Base-by-base conservation (phyloP, 352 stramenopile species). In the Phytophthora pluvialis region DNA sequence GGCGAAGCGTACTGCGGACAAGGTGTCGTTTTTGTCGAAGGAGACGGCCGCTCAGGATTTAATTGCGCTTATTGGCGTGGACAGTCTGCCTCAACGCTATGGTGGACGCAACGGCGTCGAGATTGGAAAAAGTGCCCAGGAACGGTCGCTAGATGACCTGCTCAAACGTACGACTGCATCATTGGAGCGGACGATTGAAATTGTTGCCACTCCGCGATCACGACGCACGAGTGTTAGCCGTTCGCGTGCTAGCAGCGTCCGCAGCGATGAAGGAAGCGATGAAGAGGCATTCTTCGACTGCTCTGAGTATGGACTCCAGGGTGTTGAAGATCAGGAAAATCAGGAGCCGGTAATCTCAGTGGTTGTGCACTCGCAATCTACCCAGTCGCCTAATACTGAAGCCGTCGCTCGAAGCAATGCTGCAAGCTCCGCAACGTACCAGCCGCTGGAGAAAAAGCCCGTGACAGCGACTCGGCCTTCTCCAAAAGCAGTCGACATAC, bases 261-360 rank as follows among this genome's bases (percentile, higher is more conserved):
- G 76, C 18, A 77, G 70, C 46, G 77, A 86, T 18, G 81, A 86
- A 3, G 78, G 72, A 1, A 93, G 85, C 28, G 85, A 93, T 31
- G 85, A 93, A 73, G 85, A 93, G 54, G 85, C 85, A 6, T 92
- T 94, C 40, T 94, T 94, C 43, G 86, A 94, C 43, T 90, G 74
- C 50, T 81, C 75, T 11, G 86, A 92, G 57, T 94, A 92, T 50
- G 86, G 86, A n/a, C 67, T 94, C 13, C 86, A 90, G 55, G 78
- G 83, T 42, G 67, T 80, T 12, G 63, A 79, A 21, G 81, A 92
- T 25, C 38, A 86, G 18, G 78, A 90, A 39, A 60, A 70, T 15
- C 78, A 90, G 29, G 74, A 86, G 16, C 76, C 84, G 1, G 75
- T 82, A 16, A 84, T 91, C 28, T 89, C 84, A 11, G 86, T 91